phyloP scores from a whole-genome alignment of 352 stramenopile species.

The Phytophthora pisi region DNA sequence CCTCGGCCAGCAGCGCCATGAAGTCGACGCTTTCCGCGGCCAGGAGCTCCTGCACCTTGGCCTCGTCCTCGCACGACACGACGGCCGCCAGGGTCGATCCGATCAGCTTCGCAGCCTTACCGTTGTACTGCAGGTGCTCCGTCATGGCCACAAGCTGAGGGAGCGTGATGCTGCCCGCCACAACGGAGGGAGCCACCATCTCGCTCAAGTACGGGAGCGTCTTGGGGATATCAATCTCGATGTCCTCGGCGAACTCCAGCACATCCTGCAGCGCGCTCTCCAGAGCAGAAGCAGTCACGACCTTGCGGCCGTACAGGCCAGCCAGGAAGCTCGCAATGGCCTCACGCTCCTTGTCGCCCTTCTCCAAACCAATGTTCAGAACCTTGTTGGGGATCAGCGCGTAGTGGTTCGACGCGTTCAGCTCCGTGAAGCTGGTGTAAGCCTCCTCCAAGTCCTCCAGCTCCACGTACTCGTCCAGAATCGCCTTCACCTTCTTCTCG shows the following conservation, averaged over 20 bases:
- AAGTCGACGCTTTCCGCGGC: slow-evolving; percentile 42
- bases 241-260: slow-evolving; percentile 78
- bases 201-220: slow-evolving; percentile 71
- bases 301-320: slow-evolving; percentile 52
- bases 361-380: slow-evolving; percentile 75
- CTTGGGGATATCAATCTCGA: slow-evolving; percentile 84
- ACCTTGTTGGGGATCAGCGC: slow-evolving; percentile 53
- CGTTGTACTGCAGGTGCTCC: slow-evolving; percentile 56
- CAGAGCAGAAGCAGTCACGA: slow-evolving; percentile 53
- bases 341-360: slow-evolving; percentile 66
- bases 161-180: slow-evolving; percentile 46
- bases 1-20: slow-evolving; percentile 47
- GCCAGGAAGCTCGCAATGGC: slow-evolving; percentile 60
- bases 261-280: slow-evolving; percentile 53
- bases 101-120: slow-evolving; percentile 72
- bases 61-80: slow-evolving; percentile 40
- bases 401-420: slow-evolving; percentile 58
- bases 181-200: slow-evolving; percentile 73
- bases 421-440: slow-evolving; percentile 53
- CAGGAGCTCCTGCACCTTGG: slow-evolving; percentile 49
- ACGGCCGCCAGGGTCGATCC: slow-evolving; percentile 51
- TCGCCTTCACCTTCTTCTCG: slow-evolving; percentile 88
- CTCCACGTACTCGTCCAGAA: slow-evolving; percentile 87
- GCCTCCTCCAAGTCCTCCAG: slow-evolving; percentile 87
- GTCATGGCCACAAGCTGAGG: slow-evolving; percentile 50